Conservation (phyloP, 805 yeast genomes). For the Ogataea angusta region DNA sequence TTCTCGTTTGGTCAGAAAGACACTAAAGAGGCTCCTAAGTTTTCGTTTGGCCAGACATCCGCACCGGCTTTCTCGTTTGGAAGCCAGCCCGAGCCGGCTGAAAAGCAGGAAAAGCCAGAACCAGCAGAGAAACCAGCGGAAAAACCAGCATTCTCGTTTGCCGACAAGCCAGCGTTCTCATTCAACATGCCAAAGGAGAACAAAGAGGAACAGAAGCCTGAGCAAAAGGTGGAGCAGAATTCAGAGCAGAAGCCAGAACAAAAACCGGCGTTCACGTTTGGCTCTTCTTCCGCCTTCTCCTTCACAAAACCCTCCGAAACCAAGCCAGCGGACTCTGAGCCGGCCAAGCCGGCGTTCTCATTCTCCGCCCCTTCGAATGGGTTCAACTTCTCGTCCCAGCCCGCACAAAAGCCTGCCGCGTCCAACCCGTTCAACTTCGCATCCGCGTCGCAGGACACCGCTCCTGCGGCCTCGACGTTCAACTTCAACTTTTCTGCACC, state of each 20-base stretch:
- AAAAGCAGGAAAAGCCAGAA: not conserved
- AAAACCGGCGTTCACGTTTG: conserved; percentile 29
- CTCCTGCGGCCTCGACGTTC: conserved; percentile 16
- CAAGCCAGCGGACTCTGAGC: not conserved
- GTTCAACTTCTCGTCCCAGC: conserved; percentile 9
- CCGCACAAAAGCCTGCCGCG: conserved; percentile 1
- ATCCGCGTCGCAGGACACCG: conserved; percentile 7
- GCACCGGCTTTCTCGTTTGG: conserved; percentile 1
- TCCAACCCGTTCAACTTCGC: conserved; percentile 25
- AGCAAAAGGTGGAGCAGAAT: conserved; percentile 1
- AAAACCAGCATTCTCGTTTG: conserved; percentile 7
- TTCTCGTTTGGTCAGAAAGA: conserved; percentile 4
- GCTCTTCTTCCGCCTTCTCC: conserved; percentile 12
- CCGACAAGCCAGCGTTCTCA: conserved; percentile 10
- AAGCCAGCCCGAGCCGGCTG: not conserved
- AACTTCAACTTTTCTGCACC: conserved; percentile 28
- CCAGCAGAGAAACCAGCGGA: conserved; percentile 1
- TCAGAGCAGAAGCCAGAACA: conserved; percentile 1
- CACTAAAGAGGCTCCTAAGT: conserved; percentile 17
- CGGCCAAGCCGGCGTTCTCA: conserved; percentile 29
- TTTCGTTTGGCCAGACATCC: conserved; percentile 11
- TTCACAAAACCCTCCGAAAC: not conserved
- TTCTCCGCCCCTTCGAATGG: conserved; percentile 18
- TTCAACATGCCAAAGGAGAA: conserved; percentile 21
- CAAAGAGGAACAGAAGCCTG: not conserved